A percentile compares a stretch with the other conserved stretches of the same genome.
phyloP scores from a whole-genome alignment of 2,329 filamentous ascomycete genomes.

The Fusarium ambrosium region DNA sequence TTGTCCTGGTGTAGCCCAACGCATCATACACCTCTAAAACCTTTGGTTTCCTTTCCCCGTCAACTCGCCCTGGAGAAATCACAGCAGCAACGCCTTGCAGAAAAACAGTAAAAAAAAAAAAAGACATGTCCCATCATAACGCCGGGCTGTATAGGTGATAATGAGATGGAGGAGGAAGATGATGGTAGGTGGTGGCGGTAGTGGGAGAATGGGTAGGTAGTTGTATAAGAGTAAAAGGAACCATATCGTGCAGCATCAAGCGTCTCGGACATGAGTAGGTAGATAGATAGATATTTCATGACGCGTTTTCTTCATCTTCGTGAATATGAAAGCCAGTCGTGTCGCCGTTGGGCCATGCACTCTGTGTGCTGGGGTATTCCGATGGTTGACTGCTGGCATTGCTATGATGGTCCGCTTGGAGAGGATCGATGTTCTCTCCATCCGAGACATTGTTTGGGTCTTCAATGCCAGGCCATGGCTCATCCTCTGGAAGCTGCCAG shows the following conservation, averaged over 20 bases:
- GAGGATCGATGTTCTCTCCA: conserved; percentile 66
- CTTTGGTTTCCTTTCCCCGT: not conserved
- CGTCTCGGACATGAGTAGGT: conserved; percentile 9
- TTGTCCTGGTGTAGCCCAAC: not conserved
- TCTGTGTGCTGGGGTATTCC: conserved; percentile 68
- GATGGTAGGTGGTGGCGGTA: not conserved
- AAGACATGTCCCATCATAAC: conserved; percentile 20
- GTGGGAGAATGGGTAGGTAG: not conserved
- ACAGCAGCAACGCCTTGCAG: conserved; percentile 32
- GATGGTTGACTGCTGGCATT: conserved; percentile 66
- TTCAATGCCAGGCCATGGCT: conserved; percentile 70
- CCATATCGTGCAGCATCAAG: conserved; percentile 20
- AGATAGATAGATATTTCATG: conserved; percentile 22
- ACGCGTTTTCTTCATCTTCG: conserved; percentile 52
- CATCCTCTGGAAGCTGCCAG: conserved; percentile 63
- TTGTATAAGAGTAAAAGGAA: conserved; percentile 17
- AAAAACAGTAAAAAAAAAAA: conserved; percentile 18
- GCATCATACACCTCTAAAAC: conserved; percentile 13
- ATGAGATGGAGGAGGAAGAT: conserved; percentile 10
- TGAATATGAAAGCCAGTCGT: conserved; percentile 56
- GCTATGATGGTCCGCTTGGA: conserved; percentile 47
- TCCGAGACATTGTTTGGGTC: conserved; percentile 62
- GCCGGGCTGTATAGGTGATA: conserved; percentile 24
- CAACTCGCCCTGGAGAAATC: conserved; percentile 9
- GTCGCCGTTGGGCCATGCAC: conserved; percentile 54